Conservation (phyloP, 2,329 filamentous ascomycete species). For the Alternaria viburni region DNA sequence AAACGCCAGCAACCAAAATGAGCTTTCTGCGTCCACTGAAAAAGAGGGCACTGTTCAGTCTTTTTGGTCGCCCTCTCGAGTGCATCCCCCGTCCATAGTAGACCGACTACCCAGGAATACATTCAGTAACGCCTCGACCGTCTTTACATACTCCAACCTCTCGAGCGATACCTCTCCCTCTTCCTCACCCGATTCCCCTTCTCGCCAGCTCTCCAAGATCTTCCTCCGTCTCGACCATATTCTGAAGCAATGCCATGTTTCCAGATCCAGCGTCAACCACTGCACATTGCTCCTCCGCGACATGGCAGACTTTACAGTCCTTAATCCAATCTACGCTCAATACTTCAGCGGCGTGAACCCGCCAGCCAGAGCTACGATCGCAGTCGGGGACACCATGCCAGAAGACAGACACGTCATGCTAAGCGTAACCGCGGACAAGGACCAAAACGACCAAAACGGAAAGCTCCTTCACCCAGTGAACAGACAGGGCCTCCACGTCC, state of each 20-base stretch:
- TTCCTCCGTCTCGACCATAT: conserved; percentile 42
- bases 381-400: conserved; percentile 73
- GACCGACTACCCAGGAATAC: conserved; percentile 20
- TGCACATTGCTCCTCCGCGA: conserved; percentile 73
- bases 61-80: neutral
- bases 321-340: conserved; percentile 78
- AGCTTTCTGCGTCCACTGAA: conserved; percentile 4
- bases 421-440: conserved; percentile 54
- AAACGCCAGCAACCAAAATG: conserved; percentile 5
- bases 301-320: conserved; percentile 77
- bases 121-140: conserved; percentile 41
- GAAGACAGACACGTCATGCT: conserved; percentile 65
- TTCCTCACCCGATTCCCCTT: conserved; percentile 5
- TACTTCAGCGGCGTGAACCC: conserved; percentile 82
- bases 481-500: conserved; percentile 76
- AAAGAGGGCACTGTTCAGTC: conserved; percentile 9
- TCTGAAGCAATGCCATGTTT: conserved; percentile 35
- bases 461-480: neutral
- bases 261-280: conserved; percentile 40
- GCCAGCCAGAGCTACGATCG: conserved; percentile 82
- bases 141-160: conserved; percentile 57
- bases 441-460: conserved; percentile 27
- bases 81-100: neutral
- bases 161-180: conserved; percentile 13
- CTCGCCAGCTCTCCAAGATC: conserved; percentile 48